Conservation (phyloP, 2,329 filamentous ascomycete genomes). For the Penicillium palitans region DNA sequence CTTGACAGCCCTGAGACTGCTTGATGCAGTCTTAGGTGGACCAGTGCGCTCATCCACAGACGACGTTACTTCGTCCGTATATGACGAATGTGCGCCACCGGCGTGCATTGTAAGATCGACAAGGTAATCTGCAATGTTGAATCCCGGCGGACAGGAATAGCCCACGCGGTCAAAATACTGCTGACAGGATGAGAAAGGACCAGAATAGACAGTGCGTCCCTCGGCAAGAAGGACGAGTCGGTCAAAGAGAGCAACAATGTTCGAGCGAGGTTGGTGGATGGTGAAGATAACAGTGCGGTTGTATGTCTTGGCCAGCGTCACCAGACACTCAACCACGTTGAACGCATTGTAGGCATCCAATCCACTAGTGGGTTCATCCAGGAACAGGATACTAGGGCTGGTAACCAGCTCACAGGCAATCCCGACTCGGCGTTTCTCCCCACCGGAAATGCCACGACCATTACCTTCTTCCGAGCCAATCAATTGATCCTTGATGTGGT, state of each 20-base stretch:
- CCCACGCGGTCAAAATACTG: slow-evolving; percentile 89
- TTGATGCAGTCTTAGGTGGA: slow-evolving; percentile 70
- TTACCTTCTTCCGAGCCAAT: slow-evolving; percentile 96
- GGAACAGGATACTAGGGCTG: slow-evolving; percentile 92
- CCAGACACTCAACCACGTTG: slow-evolving; percentile 94
- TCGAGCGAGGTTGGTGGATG: slow-evolving; percentile 95
- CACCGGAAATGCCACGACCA: slow-evolving; percentile 92
- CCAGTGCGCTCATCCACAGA: slow-evolving; percentile 60
- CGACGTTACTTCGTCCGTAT: slow-evolving; percentile 53
- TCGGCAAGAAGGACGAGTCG: slow-evolving; percentile 86
- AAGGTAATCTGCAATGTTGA: slow-evolving; percentile 98
- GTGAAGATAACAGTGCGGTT: slow-evolving; percentile 97
- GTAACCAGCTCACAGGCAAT: slow-evolving; percentile 98
- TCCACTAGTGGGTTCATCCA: slow-evolving; percentile 95
- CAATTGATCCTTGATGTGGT: slow-evolving; percentile 88
- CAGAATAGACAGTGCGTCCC: slow-evolving; percentile 89
- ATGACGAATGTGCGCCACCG: slow-evolving; percentile 57
- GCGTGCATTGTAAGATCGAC: slow-evolving; percentile 98
- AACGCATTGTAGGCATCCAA: slow-evolving; percentile 97
- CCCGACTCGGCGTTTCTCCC: slow-evolving; percentile 92
- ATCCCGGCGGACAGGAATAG: slow-evolving; percentile 90
- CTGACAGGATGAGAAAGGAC: slow-evolving; percentile 84
- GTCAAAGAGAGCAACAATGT: slow-evolving; percentile 97
- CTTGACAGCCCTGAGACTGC: slow-evolving; percentile 84
- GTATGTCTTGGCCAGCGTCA: slow-evolving; percentile 92